Evolutionary conservation across 2,329 filamentous ascomycete species (phyloP), one percentile per base, ranked within the genome.

Genomic region (Clonostachys rosea): DNA sequence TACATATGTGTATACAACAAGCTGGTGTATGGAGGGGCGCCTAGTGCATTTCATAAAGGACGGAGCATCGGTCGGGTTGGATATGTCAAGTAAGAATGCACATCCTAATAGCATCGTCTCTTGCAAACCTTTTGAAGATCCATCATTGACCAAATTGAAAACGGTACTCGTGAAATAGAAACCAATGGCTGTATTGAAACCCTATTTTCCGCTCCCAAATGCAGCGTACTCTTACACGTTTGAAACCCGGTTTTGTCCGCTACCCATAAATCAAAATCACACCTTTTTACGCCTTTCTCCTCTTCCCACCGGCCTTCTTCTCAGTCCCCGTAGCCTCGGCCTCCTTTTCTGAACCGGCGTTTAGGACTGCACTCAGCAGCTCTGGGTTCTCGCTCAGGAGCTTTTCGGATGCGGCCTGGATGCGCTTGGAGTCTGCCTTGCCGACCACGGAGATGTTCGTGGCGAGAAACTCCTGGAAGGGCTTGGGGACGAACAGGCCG

Each of bases 401-500:
- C 30, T 68, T 61, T 44, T 67, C 60, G 6, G 66, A 58, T 4
- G 63, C 59, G 37, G 60, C 54, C 50, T 58, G 60, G n/a, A 74
- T 73, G 47, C 76, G 74, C 63, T 79, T 78, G 36, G 83, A 78
- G 57, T 92, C 88, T 34, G 76, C 75, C 55, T 74, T 75, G 44
- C 84, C 87, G 51, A 92, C 76, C 34, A 78, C 61, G 1, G 83
- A 79, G 5, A 92, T 74, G 39, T 78, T 75, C n/a, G 76, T 77
- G 11, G 87, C 87, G 43, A 94, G 72, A 70, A 89, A 82, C 61
- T 84, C 79, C 75, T 94, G 89, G 68, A 94, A 91, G 6, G 89
- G 88, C 54, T 80, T 73, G 9, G 81, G 78, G 42, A 91, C 78
- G 62, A 94, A 91, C 63, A 76, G 79, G 44, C 89, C 89, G 39